phyloP scores from a whole-genome alignment of 768 basidiomycete species.

The Naganishia randhawae region DNA sequence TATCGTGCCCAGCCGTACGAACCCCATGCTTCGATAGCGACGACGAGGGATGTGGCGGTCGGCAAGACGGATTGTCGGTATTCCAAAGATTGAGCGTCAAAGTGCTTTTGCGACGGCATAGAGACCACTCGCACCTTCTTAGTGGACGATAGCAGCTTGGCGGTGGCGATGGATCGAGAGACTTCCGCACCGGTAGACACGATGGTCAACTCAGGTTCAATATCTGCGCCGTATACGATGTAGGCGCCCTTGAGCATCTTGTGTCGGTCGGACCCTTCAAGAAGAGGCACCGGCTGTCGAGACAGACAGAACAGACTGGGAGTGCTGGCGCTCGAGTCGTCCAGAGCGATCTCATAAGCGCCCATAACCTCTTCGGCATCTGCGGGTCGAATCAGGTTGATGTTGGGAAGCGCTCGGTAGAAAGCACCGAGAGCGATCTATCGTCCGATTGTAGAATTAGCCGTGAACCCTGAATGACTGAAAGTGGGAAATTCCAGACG shows the following conservation, averaged over 20 bases:
- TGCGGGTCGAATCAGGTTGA: conserved; percentile 47
- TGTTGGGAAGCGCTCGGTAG: conserved; percentile 44
- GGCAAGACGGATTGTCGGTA: conserved; percentile 40
- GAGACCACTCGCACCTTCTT: conserved; percentile 44
- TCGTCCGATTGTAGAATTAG: conserved; percentile 47
- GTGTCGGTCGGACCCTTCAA: conserved; percentile 38
- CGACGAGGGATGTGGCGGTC: conserved; percentile 36
- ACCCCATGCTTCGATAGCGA: conserved; percentile 48
- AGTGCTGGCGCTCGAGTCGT: conserved; percentile 23
- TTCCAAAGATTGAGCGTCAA: conserved; percentile 38
- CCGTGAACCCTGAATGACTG: too few relatives aligned
- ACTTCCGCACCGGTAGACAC: conserved; percentile 48
- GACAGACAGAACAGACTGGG: conserved; percentile 41
- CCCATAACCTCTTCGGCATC: conserved; percentile 48
- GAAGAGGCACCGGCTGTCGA: conserved; percentile 45
- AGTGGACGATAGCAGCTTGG: conserved; percentile 34
- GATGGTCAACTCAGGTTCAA: conserved; percentile 40
- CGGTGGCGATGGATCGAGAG: conserved; percentile 39
- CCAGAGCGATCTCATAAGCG: conserved; percentile 41
- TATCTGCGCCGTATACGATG: conserved; percentile 36
- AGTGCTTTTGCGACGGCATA: conserved; percentile 43
- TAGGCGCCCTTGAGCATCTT: conserved; percentile 43
- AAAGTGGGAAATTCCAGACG: too few relatives aligned
- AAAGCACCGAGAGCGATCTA: conserved; percentile 42
- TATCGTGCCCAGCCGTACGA: conserved; percentile 48